phyloP scores from a whole-genome alignment of 164 flowering plant genomes.

The Protea cynaroides region DNA sequence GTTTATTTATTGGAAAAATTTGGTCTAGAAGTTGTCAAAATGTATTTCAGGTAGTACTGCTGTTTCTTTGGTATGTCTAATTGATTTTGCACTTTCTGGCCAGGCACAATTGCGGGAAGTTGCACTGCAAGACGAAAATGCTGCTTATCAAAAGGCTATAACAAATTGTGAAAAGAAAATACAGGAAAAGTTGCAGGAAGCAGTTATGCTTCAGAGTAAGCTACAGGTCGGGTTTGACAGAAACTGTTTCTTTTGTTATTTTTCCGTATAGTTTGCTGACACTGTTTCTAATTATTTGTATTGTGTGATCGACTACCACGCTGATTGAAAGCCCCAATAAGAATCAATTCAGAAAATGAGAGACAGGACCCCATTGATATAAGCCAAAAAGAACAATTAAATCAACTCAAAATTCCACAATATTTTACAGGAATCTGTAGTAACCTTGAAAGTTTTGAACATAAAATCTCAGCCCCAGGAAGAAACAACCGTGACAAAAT shows the following conservation, averaged over 20 bases:
- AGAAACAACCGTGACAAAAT: too few species aligned
- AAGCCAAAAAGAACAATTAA: too few species aligned
- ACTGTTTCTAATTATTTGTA: too few species aligned
- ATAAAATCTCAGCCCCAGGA: too few species aligned
- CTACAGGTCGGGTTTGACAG: constrained; percentile 41
- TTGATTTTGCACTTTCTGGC: constrained; percentile 3
- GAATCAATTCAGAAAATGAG: too few species aligned
- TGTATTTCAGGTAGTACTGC: not conserved
- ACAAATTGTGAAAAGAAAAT: constrained; percentile 62
- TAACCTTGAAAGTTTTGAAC: too few species aligned
- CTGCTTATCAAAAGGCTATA: constrained; percentile 69
- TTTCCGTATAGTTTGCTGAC: too few species aligned
- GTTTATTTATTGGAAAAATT: not conserved
- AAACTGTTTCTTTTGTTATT: not conserved
- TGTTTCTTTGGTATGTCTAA: not conserved
- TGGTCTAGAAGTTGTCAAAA: not conserved
- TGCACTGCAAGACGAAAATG: constrained; percentile 80
- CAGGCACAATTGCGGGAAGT: constrained; percentile 71
- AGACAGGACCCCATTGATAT: too few species aligned
- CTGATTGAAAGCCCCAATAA: too few species aligned
- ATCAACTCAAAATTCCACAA: too few species aligned
- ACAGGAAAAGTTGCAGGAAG: constrained; percentile 76
- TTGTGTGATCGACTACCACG: too few species aligned
- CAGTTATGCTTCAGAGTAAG: constrained; percentile 41
- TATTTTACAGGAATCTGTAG: too few species aligned